These are phyloP conservation scores for Suhomyces yuchorum DNA, from an alignment of 1,139 yeast species.

Conservation along the genomic window DNA sequence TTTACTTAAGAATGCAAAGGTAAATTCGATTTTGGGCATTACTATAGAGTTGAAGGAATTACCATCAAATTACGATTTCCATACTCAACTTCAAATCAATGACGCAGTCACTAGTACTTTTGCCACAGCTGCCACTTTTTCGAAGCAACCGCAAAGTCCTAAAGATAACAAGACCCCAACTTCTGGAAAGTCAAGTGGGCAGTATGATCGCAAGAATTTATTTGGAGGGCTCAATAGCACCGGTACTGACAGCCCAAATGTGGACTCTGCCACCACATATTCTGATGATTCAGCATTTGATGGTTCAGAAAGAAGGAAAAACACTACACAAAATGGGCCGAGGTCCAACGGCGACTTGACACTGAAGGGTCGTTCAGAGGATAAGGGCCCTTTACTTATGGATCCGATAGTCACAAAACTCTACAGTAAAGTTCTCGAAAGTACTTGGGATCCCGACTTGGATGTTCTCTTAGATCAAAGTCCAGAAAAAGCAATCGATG, in stretches of 20 bases:
- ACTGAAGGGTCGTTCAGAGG: background rate
- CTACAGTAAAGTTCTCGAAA: constrained; percentile 63
- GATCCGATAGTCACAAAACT: constrained; percentile 57
- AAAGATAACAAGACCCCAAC: constrained; percentile 4
- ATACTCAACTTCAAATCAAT: constrained; percentile 41
- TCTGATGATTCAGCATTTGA: constrained; percentile 11
- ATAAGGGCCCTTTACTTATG: constrained; percentile 25
- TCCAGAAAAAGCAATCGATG: constrained; percentile 74
- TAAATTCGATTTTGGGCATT: constrained; percentile 71
- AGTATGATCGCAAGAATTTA: constrained; percentile 40
- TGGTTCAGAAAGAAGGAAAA: background rate
- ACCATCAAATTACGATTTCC: constrained; percentile 45
- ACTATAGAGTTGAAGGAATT: constrained; percentile 44
- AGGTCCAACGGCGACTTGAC: background rate
- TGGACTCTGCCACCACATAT: constrained; percentile 2
- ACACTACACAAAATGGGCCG: background rate
- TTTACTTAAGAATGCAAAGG: constrained; percentile 72
- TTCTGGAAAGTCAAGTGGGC: constrained; percentile 31
- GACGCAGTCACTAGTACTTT: constrained; percentile 20
- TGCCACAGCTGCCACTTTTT: constrained; percentile 5
- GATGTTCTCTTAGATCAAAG: constrained; percentile 58
- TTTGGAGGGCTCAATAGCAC: constrained; percentile 38
- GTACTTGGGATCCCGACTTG: constrained; percentile 79
- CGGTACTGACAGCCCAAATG: background rate
- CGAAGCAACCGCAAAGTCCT: background rate